Base-by-base conservation (phyloP, 2,329 filamentous ascomycete species). In the Seiridium cupressi region DNA sequence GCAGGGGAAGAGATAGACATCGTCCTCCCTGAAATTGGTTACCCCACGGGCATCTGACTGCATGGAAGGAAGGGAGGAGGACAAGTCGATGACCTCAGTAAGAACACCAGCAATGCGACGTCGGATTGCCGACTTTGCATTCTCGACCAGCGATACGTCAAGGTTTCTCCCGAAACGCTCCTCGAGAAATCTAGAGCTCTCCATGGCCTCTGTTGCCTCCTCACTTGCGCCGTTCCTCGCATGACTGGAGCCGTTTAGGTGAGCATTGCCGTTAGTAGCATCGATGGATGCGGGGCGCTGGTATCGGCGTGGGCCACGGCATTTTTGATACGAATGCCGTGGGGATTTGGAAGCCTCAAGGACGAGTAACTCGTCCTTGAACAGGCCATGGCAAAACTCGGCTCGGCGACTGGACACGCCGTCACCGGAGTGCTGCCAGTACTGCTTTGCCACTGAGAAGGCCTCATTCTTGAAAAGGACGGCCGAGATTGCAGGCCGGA, bases 351-450 rank as follows among this genome's bases (percentile, higher is more conserved):
- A 61, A 4, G 61, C 62, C 13, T 72, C 66, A 1, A 71, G 73
- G 6, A 77, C 70, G 18, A 87, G 78, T 47, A 90, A 79, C 0
- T 88, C 88, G 63, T 94, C 88, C 44, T 84, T 83, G 64, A 96
- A 85, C 1, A 94, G 82, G 47, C 84, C 81, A 62, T 93, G 87
- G 71, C 91, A 97, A 74, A 96, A 97, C 72, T 97, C 94, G 40
- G 92, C 93, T 46, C 93, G 86, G 55, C 95, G 88, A 72, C 93
- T 97, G 0, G 93, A 97, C 11, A 97, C 83, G 13, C 95, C 95
- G 63, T 97, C 93, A 26, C 95, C 95, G 0, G 91, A 90, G 74
- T 99, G 95, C 73, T 98, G 95, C 95, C 95, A 99, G 70, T 96
- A 97, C 69, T 93, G 86, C 74, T 97, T 98, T n/a, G 92, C 91